Percentiles rank a stretch among this genome's conserved stretches.
Evolutionary conservation across 768 basidiomycete genomes (phyloP).

Genomic region (Amanita pallidorosea): DNA sequence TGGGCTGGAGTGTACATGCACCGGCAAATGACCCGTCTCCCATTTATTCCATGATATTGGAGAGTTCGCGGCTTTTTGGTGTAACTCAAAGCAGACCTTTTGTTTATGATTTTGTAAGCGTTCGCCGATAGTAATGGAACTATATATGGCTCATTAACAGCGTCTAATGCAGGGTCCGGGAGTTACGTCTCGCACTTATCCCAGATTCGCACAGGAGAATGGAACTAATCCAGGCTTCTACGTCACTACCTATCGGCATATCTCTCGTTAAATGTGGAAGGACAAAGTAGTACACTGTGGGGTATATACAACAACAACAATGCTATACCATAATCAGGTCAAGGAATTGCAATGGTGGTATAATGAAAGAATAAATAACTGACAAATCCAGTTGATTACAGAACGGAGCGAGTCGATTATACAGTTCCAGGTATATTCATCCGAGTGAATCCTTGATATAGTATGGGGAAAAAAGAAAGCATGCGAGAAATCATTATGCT

Average conservation of each 20-base stretch:
- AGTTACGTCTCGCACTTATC: conserved; percentile 45
- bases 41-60: conserved; percentile 63
- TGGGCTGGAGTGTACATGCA: conserved; percentile 71
- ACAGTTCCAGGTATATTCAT: conserved; percentile 1
- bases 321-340: conserved; percentile 1
- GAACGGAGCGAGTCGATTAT: conserved; percentile 1
- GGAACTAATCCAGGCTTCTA: conserved; percentile 7
- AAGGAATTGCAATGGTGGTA: conserved; percentile 8
- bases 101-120: conserved; percentile 62
- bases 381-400: conserved; percentile 11
- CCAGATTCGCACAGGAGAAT: conserved; percentile 19
- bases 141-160: neutral
- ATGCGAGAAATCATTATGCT: conserved; percentile 15
- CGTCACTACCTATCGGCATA: conserved; percentile 5
- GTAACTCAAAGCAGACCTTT: conserved; percentile 70
- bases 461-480: conserved; percentile 7
- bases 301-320: neutral
- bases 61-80: conserved; percentile 72
- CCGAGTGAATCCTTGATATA: conserved; percentile 9
- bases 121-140: neutral
- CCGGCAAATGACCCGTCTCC: conserved; percentile 75
- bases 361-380: conserved; percentile 9
- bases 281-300: neutral
- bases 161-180: conserved; percentile 38
- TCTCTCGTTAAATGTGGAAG: neutral